Evolutionary conservation across 2,329 filamentous ascomycete species (phyloP), one percentile per base, ranked within the genome.

Genomic region (Moelleriella libera): DNA sequence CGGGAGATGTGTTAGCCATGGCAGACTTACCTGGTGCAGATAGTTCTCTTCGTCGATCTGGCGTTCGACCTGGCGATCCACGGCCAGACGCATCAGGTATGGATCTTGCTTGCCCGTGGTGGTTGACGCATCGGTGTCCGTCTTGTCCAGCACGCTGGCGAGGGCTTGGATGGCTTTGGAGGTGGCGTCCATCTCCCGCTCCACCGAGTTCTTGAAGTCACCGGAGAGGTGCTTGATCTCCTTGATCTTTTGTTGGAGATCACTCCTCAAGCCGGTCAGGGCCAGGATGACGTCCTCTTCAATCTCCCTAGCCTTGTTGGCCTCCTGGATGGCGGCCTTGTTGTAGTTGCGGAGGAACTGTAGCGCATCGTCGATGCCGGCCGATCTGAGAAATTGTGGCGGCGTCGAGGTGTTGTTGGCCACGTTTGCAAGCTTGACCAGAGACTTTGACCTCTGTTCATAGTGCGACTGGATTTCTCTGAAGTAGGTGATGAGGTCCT

Each of bases 41-140:
- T 98, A 98, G 61, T 97, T 97, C 61, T 98, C 92, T 63, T 98
- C 92, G 55, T 95, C 86, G 48, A 98, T 80, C 65, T 97, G 92
- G 58, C 80, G 84, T 65, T 95, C 89, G 30, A 98, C 75, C 64
- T 95, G 88, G 48, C 85, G 80, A 61, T 98, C 92, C 6, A 95
- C 90, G 21, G 79, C 79, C 45, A 97, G 68, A 49, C 85, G 83
- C 48, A 97, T 72, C 30, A 98, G 76, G 61, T 90, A 97, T 1
- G 92, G 92, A 61, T 97, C 92, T 50, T 88, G 85, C 66, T 92
- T 96, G 52, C 89, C 88, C 5, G 81, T 83, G 1, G 83, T 83
- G 30, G 57, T 54, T 3, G 83, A 74, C 1, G 85, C 75, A 60
- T 96, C 89, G 12, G 84, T 70, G 59, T 96, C 88, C 41, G 82